phyloP scores from a whole-genome alignment of 176 grass and related monocot species.

The Juncus inflexus region DNA sequence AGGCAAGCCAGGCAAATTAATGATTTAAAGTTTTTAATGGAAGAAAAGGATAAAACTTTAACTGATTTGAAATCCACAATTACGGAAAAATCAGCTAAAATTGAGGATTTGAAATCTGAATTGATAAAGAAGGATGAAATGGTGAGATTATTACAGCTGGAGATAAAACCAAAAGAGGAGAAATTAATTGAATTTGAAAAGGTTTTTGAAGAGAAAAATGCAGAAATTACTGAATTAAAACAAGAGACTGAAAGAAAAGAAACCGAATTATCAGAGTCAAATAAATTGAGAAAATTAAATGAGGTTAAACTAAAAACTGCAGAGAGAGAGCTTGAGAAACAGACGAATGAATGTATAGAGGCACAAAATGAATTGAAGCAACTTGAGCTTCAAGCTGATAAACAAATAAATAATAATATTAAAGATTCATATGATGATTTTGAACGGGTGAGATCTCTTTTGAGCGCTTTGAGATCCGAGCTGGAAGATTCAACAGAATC shows the following conservation, averaged over 20 bases:
- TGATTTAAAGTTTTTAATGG: slow-evolving; percentile 50
- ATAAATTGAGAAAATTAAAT: slow-evolving; percentile 47
- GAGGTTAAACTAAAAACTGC: slow-evolving; percentile 46
- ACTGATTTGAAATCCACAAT: slow-evolving; percentile 40
- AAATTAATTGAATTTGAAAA: slow-evolving; percentile 43
- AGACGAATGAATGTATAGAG: slow-evolving; percentile 55
- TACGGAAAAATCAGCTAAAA: slow-evolving; percentile 50
- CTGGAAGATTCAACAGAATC: slow-evolving; percentile 61
- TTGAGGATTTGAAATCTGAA: slow-evolving; percentile 58
- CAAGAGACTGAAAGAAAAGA: slow-evolving; percentile 54
- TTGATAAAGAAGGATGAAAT: slow-evolving; percentile 62
- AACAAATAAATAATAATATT: slow-evolving; percentile 42
- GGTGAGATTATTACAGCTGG: slow-evolving; percentile 37
- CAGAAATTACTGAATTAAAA: slow-evolving; percentile 38
- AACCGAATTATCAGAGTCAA: slow-evolving; percentile 43
- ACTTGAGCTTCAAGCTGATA: slow-evolving; percentile 44
- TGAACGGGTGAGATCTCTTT: slow-evolving; percentile 61
- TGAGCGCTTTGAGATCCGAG: slow-evolving; percentile 63
- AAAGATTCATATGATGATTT: slow-evolving; percentile 44
- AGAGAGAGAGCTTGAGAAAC: slow-evolving; percentile 55
- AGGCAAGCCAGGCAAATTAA: slow-evolving; percentile 61
- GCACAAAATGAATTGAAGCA: slow-evolving; percentile 63
- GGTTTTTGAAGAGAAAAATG: slow-evolving; percentile 41
- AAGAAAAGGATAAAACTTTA: slow-evolving; percentile 52
- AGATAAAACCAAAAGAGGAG: slow-evolving; percentile 51